phyloP scores from a whole-genome alignment of 352 stramenopile genomes.

The Albugo candida region DNA sequence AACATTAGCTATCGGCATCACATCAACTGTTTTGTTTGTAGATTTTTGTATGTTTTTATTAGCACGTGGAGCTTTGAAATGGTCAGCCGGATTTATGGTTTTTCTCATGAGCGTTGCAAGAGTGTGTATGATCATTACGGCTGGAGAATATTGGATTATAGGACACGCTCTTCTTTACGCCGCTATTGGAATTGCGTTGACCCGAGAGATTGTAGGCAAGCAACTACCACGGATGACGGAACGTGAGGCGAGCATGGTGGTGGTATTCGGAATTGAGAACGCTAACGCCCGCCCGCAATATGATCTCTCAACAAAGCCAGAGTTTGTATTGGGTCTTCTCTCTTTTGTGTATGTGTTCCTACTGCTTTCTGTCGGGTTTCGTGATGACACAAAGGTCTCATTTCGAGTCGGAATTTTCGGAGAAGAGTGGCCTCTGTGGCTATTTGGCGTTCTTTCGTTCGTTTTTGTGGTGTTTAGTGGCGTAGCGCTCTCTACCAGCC shows the following conservation, averaged over 20 bases:
- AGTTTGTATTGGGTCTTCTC: constrained; percentile 65
- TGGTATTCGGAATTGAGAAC: constrained; percentile 68
- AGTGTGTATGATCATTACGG: constrained; percentile 45
- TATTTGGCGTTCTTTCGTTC: constrained; percentile 73
- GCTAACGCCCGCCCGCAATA: constrained; percentile 30
- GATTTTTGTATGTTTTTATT: constrained; percentile 64
- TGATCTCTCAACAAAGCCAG: constrained; percentile 52
- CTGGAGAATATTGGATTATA: constrained; percentile 60
- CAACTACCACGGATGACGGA: constrained; percentile 67
- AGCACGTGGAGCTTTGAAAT: constrained; percentile 36
- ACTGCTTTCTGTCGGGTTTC: constrained; percentile 56
- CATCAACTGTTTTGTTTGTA: constrained; percentile 40
- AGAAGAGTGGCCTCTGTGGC: constrained; percentile 59
- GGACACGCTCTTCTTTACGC: constrained; percentile 64
- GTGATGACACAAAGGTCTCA: constrained; percentile 17
- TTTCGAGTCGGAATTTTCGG: constrained; percentile 32
- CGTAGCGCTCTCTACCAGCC: constrained; percentile 47
- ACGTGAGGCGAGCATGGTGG: constrained; percentile 59
- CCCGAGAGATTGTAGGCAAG: constrained; percentile 61
- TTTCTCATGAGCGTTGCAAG: constrained; percentile 52
- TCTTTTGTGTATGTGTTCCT: constrained; percentile 78
- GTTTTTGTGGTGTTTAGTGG: constrained; percentile 64
- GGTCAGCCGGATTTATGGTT: constrained; percentile 64
- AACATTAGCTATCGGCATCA: constrained; percentile 36
- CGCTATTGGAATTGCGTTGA: constrained; percentile 54